Evolutionary conservation across 306 rosid species (phyloP).

Genomic region (Prinsepia uniflora): DNA sequence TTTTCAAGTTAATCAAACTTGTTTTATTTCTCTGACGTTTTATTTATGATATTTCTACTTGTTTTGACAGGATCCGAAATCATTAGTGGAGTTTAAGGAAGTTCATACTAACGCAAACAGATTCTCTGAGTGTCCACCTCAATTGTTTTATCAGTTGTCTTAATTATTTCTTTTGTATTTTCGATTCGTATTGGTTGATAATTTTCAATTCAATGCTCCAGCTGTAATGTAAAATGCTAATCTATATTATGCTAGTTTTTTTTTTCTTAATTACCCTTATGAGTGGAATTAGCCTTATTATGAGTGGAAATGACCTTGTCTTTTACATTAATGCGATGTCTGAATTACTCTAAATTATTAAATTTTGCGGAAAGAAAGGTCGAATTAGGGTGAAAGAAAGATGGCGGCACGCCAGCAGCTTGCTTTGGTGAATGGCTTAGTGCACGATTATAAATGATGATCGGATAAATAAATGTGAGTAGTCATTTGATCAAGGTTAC

Average conservation of each 20-base stretch:
- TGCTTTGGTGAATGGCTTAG: no score
- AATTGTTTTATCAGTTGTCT: neutral
- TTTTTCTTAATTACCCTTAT: neutral
- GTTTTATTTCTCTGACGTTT: neutral
- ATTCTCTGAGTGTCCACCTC: neutral
- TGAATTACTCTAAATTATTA: no score
- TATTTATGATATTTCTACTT: neutral
- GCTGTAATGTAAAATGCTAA: neutral
- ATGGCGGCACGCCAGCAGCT: no score
- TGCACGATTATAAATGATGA: no score
- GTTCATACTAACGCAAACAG: neutral
- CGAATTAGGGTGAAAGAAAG: no score
- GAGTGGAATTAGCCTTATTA: neutral
- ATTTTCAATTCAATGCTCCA: neutral
- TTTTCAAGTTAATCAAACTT: neutral
- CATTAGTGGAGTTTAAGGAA: neutral
- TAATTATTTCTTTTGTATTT: neutral
- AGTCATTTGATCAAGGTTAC: no score
- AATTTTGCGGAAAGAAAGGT: no score
- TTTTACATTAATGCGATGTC: neutral
- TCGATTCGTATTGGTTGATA: neutral
- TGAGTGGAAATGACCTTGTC: no score
- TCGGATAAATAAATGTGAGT: no score
- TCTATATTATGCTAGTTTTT: neutral
- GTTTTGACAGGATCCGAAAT: slow-evolving; percentile 22